Conservation (phyloP, 106 monocot genomes). For the Dendrobium chrysotoxum region DNA sequence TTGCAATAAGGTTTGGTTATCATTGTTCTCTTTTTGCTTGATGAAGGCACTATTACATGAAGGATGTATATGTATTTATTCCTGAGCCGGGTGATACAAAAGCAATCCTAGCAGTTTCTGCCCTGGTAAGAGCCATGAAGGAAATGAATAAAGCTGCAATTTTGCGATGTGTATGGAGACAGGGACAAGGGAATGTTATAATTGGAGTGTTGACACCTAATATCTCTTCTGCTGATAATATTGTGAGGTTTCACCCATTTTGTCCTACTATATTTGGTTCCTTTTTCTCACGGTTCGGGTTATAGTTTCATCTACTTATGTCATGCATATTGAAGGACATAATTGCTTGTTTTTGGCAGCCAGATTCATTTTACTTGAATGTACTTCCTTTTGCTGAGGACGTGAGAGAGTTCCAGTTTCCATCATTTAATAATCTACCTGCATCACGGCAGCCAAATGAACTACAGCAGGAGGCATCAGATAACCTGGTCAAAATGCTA, state of each 20-base stretch:
- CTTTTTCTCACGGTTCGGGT: neutral
- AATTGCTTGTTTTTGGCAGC: slow-evolving; percentile 34
- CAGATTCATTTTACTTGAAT: slow-evolving; percentile 97
- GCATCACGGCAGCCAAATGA: slow-evolving; percentile 61
- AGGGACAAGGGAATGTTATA: slow-evolving; percentile 75
- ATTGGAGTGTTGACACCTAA: slow-evolving; percentile 86
- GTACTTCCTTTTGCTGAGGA: slow-evolving; percentile 98
- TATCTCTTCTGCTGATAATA: slow-evolving; percentile 51
- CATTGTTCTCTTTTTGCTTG: slow-evolving; percentile 15
- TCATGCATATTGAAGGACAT: neutral
- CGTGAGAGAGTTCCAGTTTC: slow-evolving; percentile 90
- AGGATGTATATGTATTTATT: slow-evolving; percentile 76
- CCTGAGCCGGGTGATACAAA: slow-evolving; percentile 86
- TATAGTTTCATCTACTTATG: slow-evolving; percentile 1
- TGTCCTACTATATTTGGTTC: slow-evolving; percentile 2
- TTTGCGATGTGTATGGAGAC: slow-evolving; percentile 92
- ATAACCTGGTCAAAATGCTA: slow-evolving; percentile 71
- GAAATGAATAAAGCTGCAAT: slow-evolving; percentile 89
- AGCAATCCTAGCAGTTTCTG: slow-evolving; percentile 71
- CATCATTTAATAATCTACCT: slow-evolving; percentile 70
- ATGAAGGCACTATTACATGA: slow-evolving; percentile 89
- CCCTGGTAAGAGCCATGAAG: slow-evolving; percentile 85
- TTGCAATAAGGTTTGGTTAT: slow-evolving; percentile 6
- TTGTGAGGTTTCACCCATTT: slow-evolving; percentile 35
- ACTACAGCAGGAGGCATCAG: slow-evolving; percentile 76